Evolutionary conservation across 129 eudicot species (phyloP), one percentile per base, ranked within the genome.

Genomic region (Chrysanthemum makinoi): DNA sequence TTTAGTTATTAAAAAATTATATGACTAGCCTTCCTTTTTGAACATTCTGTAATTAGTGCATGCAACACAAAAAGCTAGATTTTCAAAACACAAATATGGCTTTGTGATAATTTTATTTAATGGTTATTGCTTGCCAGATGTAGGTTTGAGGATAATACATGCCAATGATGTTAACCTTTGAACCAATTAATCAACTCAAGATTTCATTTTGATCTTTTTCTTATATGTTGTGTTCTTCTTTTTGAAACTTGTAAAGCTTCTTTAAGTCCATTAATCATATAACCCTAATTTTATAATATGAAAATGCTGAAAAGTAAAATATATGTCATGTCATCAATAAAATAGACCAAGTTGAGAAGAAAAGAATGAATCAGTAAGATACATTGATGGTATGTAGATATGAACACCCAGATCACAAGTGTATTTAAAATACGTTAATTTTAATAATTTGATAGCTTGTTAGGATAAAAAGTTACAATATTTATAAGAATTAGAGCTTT

Each of bases 101-200:
- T 6, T 24, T 68, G 13, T 51, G 73, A 68, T 68, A 68, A 68
- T 68, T 51, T 68, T 68, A 0, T 68, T 68, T 52, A 68, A 68
- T 68, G 16, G n/a, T 28, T 7, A 30, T 68, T 28, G 73, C 62
- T 52, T 52, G 48, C 50, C 62, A 52, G 50, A 14, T 68, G 73
- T 68, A 9, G 30, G 62, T 11, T 52, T 52, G 46, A 68, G 61
- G 61, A 68, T 28, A 10, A 68, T 30, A 26, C 50, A 68, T 28
- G 30, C 16, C 24, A 68, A 50, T 33, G 48, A 52, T 35, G 44
- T 35, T 35, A 35, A 35, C 44, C 44, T 35, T 6, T 35, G 14
- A 49, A 13, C 39, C 56, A 67, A 67, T 30, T 1, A 67, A 28
- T 13, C 11, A 22, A 24, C 55, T 49, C 24, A 67, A 67, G 6